Base-by-base conservation (phyloP, 371 early-diverging fungal species). In the Mortierella sp. region DNA sequence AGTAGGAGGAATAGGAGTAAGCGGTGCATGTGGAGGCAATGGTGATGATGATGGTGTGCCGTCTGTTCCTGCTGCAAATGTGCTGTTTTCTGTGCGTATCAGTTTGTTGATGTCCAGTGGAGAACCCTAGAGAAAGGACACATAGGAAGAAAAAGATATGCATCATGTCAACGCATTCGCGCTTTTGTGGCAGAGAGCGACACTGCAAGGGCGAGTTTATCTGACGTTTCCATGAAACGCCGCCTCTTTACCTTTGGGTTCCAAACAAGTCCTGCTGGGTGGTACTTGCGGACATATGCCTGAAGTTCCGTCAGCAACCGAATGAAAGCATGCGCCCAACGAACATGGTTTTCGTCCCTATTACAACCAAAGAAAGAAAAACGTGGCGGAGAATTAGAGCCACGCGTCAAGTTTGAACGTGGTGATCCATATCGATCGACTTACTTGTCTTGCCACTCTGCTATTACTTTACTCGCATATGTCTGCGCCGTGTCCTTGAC, bases 401-500 rank as follows among this genome's bases (percentile, higher is more conserved):
- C 9, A 46, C 48, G 48, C 48, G 48, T 46, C 48, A 46, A 46
- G 5, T 46, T 46, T 9, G 48, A 46, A 46, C 11, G 13, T 46
- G 13, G n/a, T n/a, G n/a, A n/a, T n/a, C 13, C 13, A 46, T 6
- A 4, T 5, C 59, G n/a, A 5, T 54, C 21, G 34, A 13, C 81
- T 13, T 94, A 96, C 95, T 95, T 96, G 72, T 97, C 98, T 87
- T 96, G 97, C 89, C 88, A 96, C 64, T 96, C 97, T 85, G 94
- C 96, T 64, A 97, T 90, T 71, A 98, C 96, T 59, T 97, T 94
- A 89, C 97, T 96, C n/a, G 93, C 91, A 81, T 96, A 98, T 80
- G 97, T 98, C 88, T 96, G 96, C 37, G 97, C 96, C 26, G 96
- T 91, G 48, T 98, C 97, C 87, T 95, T 96, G 92, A 96, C 95